Evolutionary conservation across 2,329 filamentous ascomycete genomes (phyloP).

Genomic region (Ophiobolus disseminans): DNA sequence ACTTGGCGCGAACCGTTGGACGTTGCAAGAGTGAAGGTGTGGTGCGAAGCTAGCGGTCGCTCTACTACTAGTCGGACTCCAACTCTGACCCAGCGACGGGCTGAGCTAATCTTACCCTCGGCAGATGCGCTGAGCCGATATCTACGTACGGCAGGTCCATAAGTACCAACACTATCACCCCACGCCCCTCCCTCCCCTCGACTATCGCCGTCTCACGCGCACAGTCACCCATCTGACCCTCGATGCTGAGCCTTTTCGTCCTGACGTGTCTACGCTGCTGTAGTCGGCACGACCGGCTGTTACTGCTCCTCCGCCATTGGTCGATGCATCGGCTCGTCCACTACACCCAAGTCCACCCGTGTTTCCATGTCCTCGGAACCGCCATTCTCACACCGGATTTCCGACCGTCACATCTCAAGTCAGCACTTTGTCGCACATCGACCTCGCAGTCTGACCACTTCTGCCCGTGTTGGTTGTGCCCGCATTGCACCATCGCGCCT

Average conservation of each 20-base stretch:
- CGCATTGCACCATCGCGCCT: too few species aligned
- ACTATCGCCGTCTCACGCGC: background rate
- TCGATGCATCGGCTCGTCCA: background rate
- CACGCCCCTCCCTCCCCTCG: background rate
- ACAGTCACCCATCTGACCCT: constrained; percentile 4
- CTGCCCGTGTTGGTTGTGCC: too few species aligned
- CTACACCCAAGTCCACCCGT: background rate
- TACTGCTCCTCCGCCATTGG: background rate
- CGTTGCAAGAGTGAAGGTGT: constrained; percentile 1
- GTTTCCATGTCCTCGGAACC: background rate
- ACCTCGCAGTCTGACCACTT: background rate
- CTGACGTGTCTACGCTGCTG: background rate
- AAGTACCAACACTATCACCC: background rate
- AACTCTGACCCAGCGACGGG: background rate
- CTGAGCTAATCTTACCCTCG: background rate
- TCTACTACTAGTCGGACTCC: too few species aligned
- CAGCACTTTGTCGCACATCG: background rate
- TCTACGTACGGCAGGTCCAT: background rate
- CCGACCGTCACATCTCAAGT: background rate
- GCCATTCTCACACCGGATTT: background rate
- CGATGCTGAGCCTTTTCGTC: background rate
- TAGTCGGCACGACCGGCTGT: background rate
- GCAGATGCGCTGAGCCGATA: background rate
- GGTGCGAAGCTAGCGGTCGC: background rate
- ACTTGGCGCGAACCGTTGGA: constrained; percentile 2